phyloP scores from a whole-genome alignment of 2,329 filamentous ascomycete genomes.

The Sporothrix dimorphospora region DNA sequence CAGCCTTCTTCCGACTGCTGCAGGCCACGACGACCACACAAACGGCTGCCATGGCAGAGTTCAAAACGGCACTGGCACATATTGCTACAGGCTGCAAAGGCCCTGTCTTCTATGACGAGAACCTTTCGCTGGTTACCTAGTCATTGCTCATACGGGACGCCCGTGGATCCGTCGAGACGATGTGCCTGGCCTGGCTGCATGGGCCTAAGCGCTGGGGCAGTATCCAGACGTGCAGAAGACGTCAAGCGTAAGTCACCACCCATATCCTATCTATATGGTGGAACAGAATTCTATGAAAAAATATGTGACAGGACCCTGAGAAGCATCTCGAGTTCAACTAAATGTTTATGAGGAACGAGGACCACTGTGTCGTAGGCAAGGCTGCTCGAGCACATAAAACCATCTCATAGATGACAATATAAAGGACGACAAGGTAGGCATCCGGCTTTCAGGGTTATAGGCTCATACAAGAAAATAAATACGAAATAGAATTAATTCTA shows the following conservation, averaged over 20 bases:
- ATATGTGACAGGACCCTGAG: not conserved
- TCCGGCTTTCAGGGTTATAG: too few species aligned
- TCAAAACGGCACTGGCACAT: not conserved
- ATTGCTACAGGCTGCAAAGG: not conserved
- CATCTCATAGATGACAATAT: not conserved
- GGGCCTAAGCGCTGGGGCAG: not conserved
- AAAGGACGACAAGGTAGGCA: too few species aligned
- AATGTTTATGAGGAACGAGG: not conserved
- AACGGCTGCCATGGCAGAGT: not conserved
- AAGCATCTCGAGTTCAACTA: not conserved
- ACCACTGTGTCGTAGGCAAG: not conserved
- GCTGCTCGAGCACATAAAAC: not conserved
- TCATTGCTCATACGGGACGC: not conserved
- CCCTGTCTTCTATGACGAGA: not conserved
- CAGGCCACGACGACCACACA: not conserved
- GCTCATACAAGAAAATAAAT: too few species aligned
- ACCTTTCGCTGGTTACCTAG: not conserved
- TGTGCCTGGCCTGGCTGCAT: not conserved
- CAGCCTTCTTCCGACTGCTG: not conserved
- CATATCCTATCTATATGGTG: too few species aligned
- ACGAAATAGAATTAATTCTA: too few species aligned
- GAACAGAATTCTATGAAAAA: not conserved
- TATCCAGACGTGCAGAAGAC: not conserved
- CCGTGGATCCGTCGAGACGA: not conserved
- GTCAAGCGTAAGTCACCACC: not conserved